These are phyloP conservation scores for Neobulgaria alba DNA, from an alignment of 2,329 filamentous ascomycete species.

Conservation along the genomic window DNA sequence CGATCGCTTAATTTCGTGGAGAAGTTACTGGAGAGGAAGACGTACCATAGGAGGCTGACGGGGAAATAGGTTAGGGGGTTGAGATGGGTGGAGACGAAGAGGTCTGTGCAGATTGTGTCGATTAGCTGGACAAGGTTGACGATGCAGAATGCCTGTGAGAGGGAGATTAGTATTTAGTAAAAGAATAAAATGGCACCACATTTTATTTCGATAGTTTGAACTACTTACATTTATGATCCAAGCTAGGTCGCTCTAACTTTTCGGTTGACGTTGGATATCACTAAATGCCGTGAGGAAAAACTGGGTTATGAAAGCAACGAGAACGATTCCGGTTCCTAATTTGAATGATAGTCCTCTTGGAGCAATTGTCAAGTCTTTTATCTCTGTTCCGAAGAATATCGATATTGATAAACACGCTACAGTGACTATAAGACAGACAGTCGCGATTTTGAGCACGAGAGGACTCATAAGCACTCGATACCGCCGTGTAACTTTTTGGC, in stretches of 20 bases:
- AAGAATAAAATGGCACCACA: neutral
- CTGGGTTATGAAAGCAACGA: neutral
- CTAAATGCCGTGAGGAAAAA: slow-evolving; percentile 1
- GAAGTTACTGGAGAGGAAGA: slow-evolving; percentile 1
- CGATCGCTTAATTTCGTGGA: slow-evolving; percentile 1
- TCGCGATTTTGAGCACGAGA: slow-evolving; percentile 1
- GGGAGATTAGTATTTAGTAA: neutral
- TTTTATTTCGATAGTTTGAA: neutral
- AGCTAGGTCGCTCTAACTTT: neutral
- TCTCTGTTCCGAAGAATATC: neutral
- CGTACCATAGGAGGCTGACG: slow-evolving; percentile 1
- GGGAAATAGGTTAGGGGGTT: neutral
- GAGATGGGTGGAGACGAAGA: neutral
- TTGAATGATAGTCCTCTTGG: neutral
- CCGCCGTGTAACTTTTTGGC: neutral
- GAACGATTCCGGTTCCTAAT: neutral
- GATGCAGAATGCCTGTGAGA: neutral
- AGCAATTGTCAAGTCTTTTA: neutral
- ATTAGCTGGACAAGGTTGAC: slow-evolving; percentile 1
- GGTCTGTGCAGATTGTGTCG: slow-evolving; percentile 1
- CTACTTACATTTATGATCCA: slow-evolving; percentile 2
- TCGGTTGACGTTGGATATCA: neutral
- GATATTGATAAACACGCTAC: neutral
- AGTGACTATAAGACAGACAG: slow-evolving; percentile 1
- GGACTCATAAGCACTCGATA: slow-evolving; percentile 1